phyloP scores from a whole-genome alignment of 495 filamentous ascomycete species.

The Daldinia caldariorum region DNA sequence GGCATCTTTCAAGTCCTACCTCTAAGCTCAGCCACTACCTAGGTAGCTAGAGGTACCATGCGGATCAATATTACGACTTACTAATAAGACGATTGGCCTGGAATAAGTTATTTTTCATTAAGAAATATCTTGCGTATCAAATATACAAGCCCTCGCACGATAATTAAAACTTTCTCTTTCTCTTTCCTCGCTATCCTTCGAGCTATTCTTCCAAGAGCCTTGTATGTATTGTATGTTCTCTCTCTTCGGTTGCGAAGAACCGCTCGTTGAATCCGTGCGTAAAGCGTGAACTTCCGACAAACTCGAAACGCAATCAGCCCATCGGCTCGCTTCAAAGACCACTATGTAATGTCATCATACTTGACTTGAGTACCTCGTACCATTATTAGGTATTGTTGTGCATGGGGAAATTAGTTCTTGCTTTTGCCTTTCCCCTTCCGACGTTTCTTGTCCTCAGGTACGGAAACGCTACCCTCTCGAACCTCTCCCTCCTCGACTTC shows the following conservation, averaged over 20 bases:
- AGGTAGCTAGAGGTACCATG: not conserved
- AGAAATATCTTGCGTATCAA: not conserved
- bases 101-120: not conserved
- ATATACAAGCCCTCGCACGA: not conserved
- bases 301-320: not conserved
- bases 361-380: not conserved
- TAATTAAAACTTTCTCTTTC: not conserved
- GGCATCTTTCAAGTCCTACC: too few species aligned
- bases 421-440: conserved; percentile 64
- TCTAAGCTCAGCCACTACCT: not conserved
- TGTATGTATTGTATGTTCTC: not conserved
- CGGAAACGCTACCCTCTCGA: conserved; percentile 60
- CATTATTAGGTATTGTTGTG: not conserved
- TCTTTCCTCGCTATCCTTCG: not conserved
- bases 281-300: not conserved
- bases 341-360: not conserved
- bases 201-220: not conserved
- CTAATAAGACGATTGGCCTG: not conserved
- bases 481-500: conserved; percentile 66
- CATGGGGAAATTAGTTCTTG: conserved; percentile 34
- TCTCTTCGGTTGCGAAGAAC: not conserved
- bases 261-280: not conserved
- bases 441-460: conserved; percentile 63
- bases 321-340: not conserved
- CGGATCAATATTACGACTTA: not conserved